Conservation (phyloP, 139 green algal genomes). For the Micractinium conductrix region DNA sequence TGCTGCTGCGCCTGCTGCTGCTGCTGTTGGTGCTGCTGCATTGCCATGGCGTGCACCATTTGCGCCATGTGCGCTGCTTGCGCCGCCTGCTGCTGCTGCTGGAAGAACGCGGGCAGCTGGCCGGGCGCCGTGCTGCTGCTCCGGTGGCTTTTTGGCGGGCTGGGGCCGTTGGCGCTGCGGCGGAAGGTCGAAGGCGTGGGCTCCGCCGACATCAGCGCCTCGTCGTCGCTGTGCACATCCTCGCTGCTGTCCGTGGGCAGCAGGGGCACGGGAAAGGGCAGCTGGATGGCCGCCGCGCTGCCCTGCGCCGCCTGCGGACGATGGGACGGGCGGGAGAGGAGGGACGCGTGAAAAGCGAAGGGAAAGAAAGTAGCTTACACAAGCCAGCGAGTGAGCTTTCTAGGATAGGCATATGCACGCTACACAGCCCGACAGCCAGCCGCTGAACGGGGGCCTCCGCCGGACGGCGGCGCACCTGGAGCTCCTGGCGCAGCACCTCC, state of each 20-base stretch:
- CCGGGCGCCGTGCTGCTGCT: not conserved
- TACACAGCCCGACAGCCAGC: not conserved
- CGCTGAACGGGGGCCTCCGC: not conserved
- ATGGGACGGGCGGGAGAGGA: not conserved
- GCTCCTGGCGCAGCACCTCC: constrained; percentile 73
- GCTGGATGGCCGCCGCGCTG: constrained; percentile 13
- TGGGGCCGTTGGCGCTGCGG: not conserved
- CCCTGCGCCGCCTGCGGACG: constrained; percentile 22
- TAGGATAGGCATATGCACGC: not conserved
- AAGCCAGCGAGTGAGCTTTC: not conserved
- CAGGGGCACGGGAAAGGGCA: constrained; percentile 22
- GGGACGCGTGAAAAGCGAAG: not conserved
- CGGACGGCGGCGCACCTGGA: constrained; percentile 59
- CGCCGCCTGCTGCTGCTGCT: constrained; percentile 6
- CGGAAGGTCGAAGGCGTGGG: not conserved
- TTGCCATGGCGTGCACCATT: not conserved
- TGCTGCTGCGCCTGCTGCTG: constrained; percentile 16
- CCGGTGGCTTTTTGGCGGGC: constrained; percentile 8
- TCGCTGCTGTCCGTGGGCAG: constrained; percentile 2
- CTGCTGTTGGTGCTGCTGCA: constrained; percentile 26
- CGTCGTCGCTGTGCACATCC: constrained; percentile 5
- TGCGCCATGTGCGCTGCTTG: not conserved
- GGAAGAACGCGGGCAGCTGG: constrained; percentile 23
- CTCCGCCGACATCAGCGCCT: constrained; percentile 18
- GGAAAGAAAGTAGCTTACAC: not conserved